Conservation (phyloP, 139 green algal species). For the Klebsormidium nitens region DNA sequence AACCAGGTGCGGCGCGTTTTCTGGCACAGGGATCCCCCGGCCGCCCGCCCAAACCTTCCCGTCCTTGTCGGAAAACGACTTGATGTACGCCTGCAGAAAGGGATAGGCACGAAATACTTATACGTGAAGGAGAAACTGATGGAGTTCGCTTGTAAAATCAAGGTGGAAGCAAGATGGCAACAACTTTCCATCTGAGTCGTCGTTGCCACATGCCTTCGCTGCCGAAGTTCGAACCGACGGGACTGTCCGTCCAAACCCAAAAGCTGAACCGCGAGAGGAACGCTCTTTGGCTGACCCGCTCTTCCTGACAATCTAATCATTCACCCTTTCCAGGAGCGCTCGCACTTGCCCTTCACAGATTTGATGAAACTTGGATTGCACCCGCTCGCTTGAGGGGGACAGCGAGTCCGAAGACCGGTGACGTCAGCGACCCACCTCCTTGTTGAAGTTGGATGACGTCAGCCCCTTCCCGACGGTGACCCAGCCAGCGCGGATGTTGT, state of each 20-base stretch:
- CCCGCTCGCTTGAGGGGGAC: not conserved
- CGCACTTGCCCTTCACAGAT: slow-evolving; percentile 5
- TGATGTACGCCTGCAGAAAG: slow-evolving; percentile 48
- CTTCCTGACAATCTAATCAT: slow-evolving; percentile 9
- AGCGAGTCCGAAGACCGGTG: too few relatives aligned
- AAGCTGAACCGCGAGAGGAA: not conserved
- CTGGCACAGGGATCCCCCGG: slow-evolving; percentile 40
- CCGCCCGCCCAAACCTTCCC: slow-evolving; percentile 46
- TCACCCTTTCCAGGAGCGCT: not conserved
- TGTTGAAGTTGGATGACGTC: slow-evolving; percentile 64
- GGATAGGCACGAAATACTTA: not conserved
- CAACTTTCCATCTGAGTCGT: too few relatives aligned
- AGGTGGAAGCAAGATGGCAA: not conserved
- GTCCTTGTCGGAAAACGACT: slow-evolving; percentile 52
- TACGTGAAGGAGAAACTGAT: not conserved
- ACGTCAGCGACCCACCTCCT: slow-evolving; percentile 30
- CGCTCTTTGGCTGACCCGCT: not conserved
- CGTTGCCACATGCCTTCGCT: too few relatives aligned
- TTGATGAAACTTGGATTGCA: not conserved
- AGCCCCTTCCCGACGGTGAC: slow-evolving; percentile 68
- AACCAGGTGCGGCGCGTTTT: slow-evolving; percentile 52
- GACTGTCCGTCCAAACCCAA: too few relatives aligned
- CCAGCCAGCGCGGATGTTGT: slow-evolving; percentile 78
- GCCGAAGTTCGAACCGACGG: too few relatives aligned
- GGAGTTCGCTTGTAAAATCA: slow-evolving; percentile 3